Evolutionary conservation across 345 rosid species (phyloP), one percentile per base, ranked within the genome.

Genomic region (Pugionium cornutum): DNA sequence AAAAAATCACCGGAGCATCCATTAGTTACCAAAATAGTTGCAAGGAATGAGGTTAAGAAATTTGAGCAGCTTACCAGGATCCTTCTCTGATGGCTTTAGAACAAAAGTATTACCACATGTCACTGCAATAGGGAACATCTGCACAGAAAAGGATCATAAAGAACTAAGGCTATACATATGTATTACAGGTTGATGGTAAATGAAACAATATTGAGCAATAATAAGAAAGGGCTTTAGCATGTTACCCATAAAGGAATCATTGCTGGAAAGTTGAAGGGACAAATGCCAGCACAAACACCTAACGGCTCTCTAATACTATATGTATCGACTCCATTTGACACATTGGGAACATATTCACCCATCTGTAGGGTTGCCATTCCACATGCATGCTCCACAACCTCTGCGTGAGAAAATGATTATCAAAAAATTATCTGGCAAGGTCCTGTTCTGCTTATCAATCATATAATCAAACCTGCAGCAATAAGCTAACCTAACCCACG

Each of bases 241-340:
- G 65, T 57, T 78, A 90, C 99, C 99, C 99, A 94, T 76, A 94
- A 83, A 45, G 99, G 99, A 76, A 94, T 94, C 99, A 94, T 90
- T 28, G 99, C 99, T 5, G 99, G 97, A 64, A 94, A 94, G 85
- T 94, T 94, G 80, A 94, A 94, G 41, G 99, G 97, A 60, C 99
- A 94, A 64, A 94, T 88, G 47, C 97, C 99, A 36, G 99, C 99
- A 78, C 99, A 94, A 47, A 90, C 92, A 53, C 99, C 99, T 11
- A 94, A 87, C 4, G 99, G 97, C 79, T 88, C 99, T 76, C 97
- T 85, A 31, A 86, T 31, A 75, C 99, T 94, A 68, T 74, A 94
- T 1, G 99, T 90, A 79, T 94, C 98, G 39, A 90, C 86, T 80
- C 99, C 96, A 76, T 72, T 88, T 9, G 97, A 77, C 26, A 94